Percentiles rank a stretch among this genome's conserved stretches.
Evolutionary conservation across 2,329 filamentous ascomycete species (phyloP).

Genomic region (Nannizzia gypsea): DNA sequence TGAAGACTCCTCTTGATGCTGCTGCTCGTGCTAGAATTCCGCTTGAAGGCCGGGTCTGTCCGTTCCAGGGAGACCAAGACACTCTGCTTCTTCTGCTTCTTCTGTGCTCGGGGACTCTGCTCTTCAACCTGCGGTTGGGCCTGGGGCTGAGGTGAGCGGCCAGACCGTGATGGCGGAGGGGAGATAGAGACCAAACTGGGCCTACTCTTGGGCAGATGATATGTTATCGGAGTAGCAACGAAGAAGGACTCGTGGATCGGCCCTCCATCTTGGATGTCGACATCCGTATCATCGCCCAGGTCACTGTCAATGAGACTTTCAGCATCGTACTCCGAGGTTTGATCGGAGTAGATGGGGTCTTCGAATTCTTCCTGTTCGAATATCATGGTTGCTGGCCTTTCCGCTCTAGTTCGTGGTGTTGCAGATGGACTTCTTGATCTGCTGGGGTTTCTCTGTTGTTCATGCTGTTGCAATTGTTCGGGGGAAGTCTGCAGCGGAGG

Average conservation of each 20-base stretch:
- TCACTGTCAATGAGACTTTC: not conserved
- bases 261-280: not conserved
- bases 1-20: slow-evolving; percentile 10
- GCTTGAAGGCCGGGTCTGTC: not conserved
- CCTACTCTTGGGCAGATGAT: slow-evolving; percentile 11
- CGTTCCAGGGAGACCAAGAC: not conserved
- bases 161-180: slow-evolving; percentile 2
- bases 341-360: slow-evolving; percentile 13
- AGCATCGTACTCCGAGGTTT: slow-evolving; percentile 12
- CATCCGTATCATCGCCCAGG: not conserved
- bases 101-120: slow-evolving; percentile 1
- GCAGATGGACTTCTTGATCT: slow-evolving; percentile 3
- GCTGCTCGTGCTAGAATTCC: not conserved
- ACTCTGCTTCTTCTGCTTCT: slow-evolving; percentile 10
- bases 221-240: slow-evolving; percentile 14
- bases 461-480: not conserved
- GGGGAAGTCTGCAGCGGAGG: not conserved
- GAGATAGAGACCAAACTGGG: slow-evolving; percentile 15
- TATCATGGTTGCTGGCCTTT: not conserved
- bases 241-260: slow-evolving; percentile 10
- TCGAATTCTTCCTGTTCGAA: slow-evolving; percentile 8
- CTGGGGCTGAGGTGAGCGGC: not conserved
- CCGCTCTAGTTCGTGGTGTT: not conserved
- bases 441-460: not conserved
- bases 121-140: not conserved